Base-by-base conservation (phyloP, 1,284 basidiomycete species). In the Neonothopanus nambi region DNA sequence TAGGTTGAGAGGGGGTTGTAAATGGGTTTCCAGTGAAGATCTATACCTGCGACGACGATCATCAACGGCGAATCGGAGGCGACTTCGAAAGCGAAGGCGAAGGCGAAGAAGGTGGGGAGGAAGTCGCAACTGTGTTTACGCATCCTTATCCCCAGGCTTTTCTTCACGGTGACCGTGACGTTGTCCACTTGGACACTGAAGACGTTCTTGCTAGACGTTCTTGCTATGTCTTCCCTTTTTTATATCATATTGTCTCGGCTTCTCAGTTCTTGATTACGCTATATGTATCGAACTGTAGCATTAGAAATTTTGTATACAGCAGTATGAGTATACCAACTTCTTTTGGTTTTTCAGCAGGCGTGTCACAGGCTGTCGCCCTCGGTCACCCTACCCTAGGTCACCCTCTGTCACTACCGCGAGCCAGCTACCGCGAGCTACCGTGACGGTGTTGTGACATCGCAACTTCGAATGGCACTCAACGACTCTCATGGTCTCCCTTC, bases 221-320 rank as follows among this genome's bases (percentile, higher is more conserved):
- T 12, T 23, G 41, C 9, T 23, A 20, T 24, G 18, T 42, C 41
- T 42, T 42, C 20, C 17, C 30, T 33, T 33, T 13, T 33, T 8
- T 3, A 33, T 33, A 33, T 9, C 11, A 24, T 17, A 4, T 44
- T 24, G 5, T 28, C 7, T 15, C 24, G 9, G 18, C 15, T 8
- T 45, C 9, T 12, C 6, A 30, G 26, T 8, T 30, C n/a, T 45
- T 30, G 43, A 17, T 28, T 24, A 11, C 41, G 15, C 26, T 45
- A 30, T 17, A 45, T 45, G 43, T 45, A 45, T 45, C 17, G 24
- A 45, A 30, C 23, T 45, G 43, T 45, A 45, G 21, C 43, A 45
- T 9, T 45, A 45, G 43, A 13, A 42, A 45, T n/a, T n/a, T n/a
- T n/a, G n/a, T 28, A 28, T 17, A 28, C 26, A 28, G 11, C 28